phyloP scores from a whole-genome alignment of 148 eudicot genomes.

The Mesembryanthemum crystallinum region DNA sequence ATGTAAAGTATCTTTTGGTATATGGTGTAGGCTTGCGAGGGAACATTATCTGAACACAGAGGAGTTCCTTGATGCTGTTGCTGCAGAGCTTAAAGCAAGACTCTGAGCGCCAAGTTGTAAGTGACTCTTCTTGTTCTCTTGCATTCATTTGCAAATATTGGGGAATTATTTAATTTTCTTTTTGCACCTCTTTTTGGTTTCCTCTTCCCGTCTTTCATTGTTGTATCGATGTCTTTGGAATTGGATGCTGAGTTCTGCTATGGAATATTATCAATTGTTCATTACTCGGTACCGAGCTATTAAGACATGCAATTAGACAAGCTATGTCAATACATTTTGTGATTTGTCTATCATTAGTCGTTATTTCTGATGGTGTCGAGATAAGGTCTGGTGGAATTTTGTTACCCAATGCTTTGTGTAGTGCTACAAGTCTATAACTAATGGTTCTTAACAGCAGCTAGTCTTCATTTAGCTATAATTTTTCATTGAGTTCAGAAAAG shows the following conservation, averaged over 20 bases:
- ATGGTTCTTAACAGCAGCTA: too few relatives aligned
- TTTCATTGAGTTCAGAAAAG: too few relatives aligned
- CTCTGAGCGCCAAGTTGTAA: slow-evolving; percentile 35
- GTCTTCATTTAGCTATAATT: too few relatives aligned
- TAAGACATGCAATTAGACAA: background rate
- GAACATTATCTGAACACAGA: slow-evolving; percentile 72
- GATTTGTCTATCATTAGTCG: too few relatives aligned
- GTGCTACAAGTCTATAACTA: too few relatives aligned
- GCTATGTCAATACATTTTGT: background rate
- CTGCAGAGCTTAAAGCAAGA: slow-evolving; percentile 72
- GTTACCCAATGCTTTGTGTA: too few relatives aligned
- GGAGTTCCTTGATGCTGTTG: slow-evolving; percentile 90
- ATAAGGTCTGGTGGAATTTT: too few relatives aligned
- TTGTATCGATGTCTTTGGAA: background rate
- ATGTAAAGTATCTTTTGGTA: background rate
- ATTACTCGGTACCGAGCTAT: background rate
- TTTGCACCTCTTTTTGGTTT: background rate
- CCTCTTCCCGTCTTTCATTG: background rate
- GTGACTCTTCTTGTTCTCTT: slow-evolving; percentile 16
- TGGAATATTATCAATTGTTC: background rate
- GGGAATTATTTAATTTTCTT: background rate
- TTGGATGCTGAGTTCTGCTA: background rate
- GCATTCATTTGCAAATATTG: background rate
- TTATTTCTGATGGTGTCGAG: too few relatives aligned
- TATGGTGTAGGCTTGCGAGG: slow-evolving; percentile 50